Evolutionary conservation across 495 filamentous ascomycete genomes (phyloP).

Genomic region (Sordaria brevicollis): DNA sequence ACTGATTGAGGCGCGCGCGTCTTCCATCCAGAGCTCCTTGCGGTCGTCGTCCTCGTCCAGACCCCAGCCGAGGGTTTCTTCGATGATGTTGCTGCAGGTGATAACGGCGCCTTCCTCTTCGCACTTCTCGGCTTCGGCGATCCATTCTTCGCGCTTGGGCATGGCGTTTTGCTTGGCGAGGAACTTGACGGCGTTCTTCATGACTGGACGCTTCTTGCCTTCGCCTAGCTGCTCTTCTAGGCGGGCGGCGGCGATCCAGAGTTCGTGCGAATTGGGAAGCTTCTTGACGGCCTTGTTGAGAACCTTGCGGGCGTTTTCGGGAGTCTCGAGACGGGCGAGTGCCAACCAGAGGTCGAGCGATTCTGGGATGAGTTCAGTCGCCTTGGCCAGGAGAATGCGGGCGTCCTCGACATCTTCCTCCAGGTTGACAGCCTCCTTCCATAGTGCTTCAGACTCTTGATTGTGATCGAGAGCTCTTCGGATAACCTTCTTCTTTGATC

Average conservation of each 20-base stretch:
- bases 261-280: slow-evolving; percentile 78
- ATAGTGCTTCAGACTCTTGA: slow-evolving; percentile 83
- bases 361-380: slow-evolving; percentile 84
- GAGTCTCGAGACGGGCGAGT: slow-evolving; percentile 76
- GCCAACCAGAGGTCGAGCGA: slow-evolving; percentile 94
- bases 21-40: slow-evolving; percentile 90
- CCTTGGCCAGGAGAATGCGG: slow-evolving; percentile 76
- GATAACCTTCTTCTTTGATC: slow-evolving; percentile 81
- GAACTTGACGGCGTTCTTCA: slow-evolving; percentile 89
- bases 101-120: slow-evolving; percentile 83
- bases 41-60: slow-evolving; percentile 96
- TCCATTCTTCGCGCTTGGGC: slow-evolving; percentile 95
- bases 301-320: slow-evolving; percentile 85
- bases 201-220: slow-evolving; percentile 66
- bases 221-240: slow-evolving; percentile 83
- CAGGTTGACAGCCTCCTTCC: slow-evolving; percentile 95
- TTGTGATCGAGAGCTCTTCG: slow-evolving; percentile 81
- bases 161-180: slow-evolving; percentile 87
- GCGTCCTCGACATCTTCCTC: slow-evolving; percentile 86
- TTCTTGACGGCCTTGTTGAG: slow-evolving; percentile 93
- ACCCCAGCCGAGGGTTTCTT: slow-evolving; percentile 85
- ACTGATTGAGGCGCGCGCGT: slow-evolving; percentile 68
- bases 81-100: slow-evolving; percentile 80
- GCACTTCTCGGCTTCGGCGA: slow-evolving; percentile 85
- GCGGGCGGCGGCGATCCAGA: slow-evolving; percentile 91